Evolutionary conservation across 768 basidiomycete species (phyloP), one percentile per base, ranked within the genome.

Genomic region (Calocera cornea): DNA sequence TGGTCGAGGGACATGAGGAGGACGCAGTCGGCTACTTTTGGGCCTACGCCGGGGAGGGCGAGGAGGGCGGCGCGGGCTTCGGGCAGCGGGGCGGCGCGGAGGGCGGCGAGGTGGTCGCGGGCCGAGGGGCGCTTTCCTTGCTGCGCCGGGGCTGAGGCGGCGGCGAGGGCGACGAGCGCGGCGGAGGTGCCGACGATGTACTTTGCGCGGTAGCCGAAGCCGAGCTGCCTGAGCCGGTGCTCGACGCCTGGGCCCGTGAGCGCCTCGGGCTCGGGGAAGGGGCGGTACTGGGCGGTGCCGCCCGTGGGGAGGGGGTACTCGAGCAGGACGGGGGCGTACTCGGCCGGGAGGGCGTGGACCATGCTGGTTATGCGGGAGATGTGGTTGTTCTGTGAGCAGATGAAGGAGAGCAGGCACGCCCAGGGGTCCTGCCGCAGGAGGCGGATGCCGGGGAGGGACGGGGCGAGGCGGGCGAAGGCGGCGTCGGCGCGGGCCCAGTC

Each of bases 311-410:
- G 36, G 49, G 7, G 78, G 80, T 33, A 75, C 72, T 1, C 78
- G 33, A 94, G 74, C 17, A 95, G 79, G 27, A 84, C 78, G 14
- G 85, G 80, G 0, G 93, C 93, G 73, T 86, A 97, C 24, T 88
- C 81, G 19, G 77, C 81, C 75, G 90, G 92, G 16, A 98, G 83
- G 22, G 84, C 82, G 69, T 91, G 88, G 33, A 98, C 86, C 89
- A 98, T 94, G 67, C 89, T 90, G 17, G 92, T 89, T 72, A 99
- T 99, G 5, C 97, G 89, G 3, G 85, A 78, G 64, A 99, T 98
- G 72, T 98, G 94, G 76, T 98, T 98, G 73, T 97, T 97, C 1
- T 92, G 91, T 1, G 94, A 97, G 74, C 95, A 98, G 70, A 99
- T 97, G 79, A 98, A 99, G 94, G 92, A 93, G 49, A 97, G 78